Evolutionary conservation across 768 basidiomycete species (phyloP).

Genomic region (Suillus sp.): DNA sequence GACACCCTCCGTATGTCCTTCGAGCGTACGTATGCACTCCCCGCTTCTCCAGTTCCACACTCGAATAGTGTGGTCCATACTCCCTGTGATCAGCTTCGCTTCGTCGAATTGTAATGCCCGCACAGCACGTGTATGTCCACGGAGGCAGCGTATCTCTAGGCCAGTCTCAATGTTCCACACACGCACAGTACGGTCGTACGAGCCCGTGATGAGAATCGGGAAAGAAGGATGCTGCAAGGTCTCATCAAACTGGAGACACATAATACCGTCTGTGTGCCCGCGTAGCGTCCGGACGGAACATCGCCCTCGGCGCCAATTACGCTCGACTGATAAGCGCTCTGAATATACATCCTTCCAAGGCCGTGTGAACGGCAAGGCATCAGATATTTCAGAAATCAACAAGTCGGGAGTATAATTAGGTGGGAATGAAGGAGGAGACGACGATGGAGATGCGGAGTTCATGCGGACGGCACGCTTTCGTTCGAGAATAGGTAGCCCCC

Average conservation of each 20-base stretch:
- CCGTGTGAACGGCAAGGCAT: conserved; percentile 56
- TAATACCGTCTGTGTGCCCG: conserved; percentile 94
- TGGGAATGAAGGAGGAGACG: conserved; percentile 19
- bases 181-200: conserved; percentile 91
- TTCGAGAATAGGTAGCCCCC: conserved; percentile 93
- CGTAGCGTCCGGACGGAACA: conserved; percentile 83
- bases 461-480: conserved; percentile 55
- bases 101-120: conserved; percentile 95
- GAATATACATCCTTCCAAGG: conserved; percentile 99
- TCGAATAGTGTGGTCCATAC: conserved; percentile 93
- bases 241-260: conserved; percentile 96
- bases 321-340: conserved; percentile 93
- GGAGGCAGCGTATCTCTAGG: conserved; percentile 75
- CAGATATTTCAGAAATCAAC: conserved; percentile 32
- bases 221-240: conserved; percentile 80
- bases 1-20: conserved; percentile 90
- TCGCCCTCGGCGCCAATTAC: conserved; percentile 95
- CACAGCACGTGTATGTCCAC: conserved; percentile 91
- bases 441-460: conserved; percentile 39
- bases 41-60: conserved; percentile 97
- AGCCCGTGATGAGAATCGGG: conserved; percentile 96
- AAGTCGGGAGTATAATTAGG: conserved; percentile 11
- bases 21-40: conserved; percentile 81
- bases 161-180: conserved; percentile 98
- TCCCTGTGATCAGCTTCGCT: conserved; percentile 91